Percentiles rank a stretch among this genome's conserved stretches.
Evolutionary conservation across 2,329 filamentous ascomycete species (phyloP).

Genomic region (Neoarthrinium moseri): DNA sequence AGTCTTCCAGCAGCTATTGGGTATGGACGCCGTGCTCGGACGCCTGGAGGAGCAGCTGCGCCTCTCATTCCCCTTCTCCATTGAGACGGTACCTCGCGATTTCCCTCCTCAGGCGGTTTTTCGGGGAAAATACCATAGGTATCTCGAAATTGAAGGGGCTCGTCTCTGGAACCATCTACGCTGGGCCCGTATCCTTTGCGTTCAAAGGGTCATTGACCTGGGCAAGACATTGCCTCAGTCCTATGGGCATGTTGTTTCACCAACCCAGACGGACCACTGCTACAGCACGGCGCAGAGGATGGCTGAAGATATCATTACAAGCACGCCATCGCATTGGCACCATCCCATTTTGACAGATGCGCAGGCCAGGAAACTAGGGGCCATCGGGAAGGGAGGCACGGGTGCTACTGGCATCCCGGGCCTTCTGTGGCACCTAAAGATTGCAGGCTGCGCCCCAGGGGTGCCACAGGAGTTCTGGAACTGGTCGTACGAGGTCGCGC

Average conservation of each 20-base stretch:
- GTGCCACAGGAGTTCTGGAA: slow-evolving; percentile 39
- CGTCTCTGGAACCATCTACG: slow-evolving; percentile 60
- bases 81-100: slow-evolving; percentile 22
- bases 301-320: slow-evolving; percentile 43
- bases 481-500: slow-evolving; percentile 44
- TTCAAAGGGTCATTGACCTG: slow-evolving; percentile 46
- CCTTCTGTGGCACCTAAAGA: slow-evolving; percentile 46
- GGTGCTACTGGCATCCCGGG: slow-evolving; percentile 48
- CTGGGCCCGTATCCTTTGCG: slow-evolving; percentile 54
- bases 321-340: slow-evolving; percentile 50
- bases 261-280: slow-evolving; percentile 27
- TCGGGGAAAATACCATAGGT: slow-evolving; percentile 52
- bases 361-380: slow-evolving; percentile 32
- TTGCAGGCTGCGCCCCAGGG: slow-evolving; percentile 45
- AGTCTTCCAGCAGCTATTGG: slow-evolving; percentile 36
- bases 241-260: slow-evolving; percentile 28
- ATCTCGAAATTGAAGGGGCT: slow-evolving; percentile 51
- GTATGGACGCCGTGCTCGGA: slow-evolving; percentile 37
- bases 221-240: slow-evolving; percentile 37
- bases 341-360: slow-evolving; percentile 43
- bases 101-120: slow-evolving; percentile 45
- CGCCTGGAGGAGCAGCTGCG: slow-evolving; percentile 35
- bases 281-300: slow-evolving; percentile 34
- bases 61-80: slow-evolving; percentile 36
- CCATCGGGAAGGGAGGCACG: slow-evolving; percentile 37